Evolutionary conservation across 1,284 basidiomycete genomes (phyloP).

Genomic region (Cystobasidium pallidum): DNA sequence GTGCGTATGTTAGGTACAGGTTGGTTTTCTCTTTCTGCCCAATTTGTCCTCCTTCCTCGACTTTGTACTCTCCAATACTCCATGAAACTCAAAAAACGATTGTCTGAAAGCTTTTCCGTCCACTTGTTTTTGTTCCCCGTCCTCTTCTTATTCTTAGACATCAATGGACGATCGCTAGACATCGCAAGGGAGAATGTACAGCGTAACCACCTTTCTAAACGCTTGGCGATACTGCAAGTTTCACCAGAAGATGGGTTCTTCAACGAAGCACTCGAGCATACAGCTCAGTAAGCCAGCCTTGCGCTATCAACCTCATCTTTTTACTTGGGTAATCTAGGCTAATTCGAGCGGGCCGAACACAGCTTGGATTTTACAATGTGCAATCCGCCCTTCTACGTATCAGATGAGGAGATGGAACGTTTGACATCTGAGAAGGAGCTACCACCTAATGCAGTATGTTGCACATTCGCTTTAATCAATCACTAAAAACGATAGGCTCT

Average conservation of each 20-base stretch:
- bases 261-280: constrained; percentile 58
- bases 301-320: too few species aligned
- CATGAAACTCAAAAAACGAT: too few species aligned
- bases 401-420: constrained; percentile 67
- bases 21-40: constrained; percentile 58
- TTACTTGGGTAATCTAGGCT: too few species aligned
- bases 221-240: constrained; percentile 62
- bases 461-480: too few species aligned
- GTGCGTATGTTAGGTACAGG: constrained; percentile 75
- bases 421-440: constrained; percentile 68
- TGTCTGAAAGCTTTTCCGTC: too few species aligned
- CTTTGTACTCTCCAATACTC: neutral
- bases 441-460: constrained; percentile 68
- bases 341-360: too few species aligned
- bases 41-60: neutral
- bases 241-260: constrained; percentile 61
- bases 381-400: constrained; percentile 91
- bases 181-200: constrained; percentile 65
- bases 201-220: constrained; percentile 62
- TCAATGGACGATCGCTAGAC: constrained; percentile 64
- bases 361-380: constrained; percentile 80
- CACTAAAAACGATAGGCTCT: too few species aligned
- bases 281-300: neutral
- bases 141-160: too few species aligned
- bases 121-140: too few species aligned